Evolutionary conservation across 305 asterid genomes (phyloP).

Genomic region (Fraxinus ornus): DNA sequence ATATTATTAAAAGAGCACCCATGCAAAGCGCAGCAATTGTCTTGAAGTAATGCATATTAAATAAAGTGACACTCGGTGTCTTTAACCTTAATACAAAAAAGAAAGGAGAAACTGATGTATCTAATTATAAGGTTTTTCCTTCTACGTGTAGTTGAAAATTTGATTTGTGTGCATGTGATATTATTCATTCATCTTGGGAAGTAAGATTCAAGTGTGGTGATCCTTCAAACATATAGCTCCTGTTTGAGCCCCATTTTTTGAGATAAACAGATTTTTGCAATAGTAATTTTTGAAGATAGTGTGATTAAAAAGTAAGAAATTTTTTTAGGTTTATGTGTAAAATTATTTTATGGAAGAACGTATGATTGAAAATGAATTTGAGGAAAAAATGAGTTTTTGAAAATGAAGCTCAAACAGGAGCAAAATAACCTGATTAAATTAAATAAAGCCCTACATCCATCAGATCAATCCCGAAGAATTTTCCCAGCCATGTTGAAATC

Average conservation of each 20-base stretch:
- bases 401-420: too few species aligned
- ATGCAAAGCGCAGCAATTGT: background rate
- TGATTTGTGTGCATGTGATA: background rate
- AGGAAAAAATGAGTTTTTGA: too few species aligned
- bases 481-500: background rate
- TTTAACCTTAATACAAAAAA: background rate
- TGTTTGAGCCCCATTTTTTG: too few species aligned
- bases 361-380: too few species aligned
- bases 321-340: too few species aligned
- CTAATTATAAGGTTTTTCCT: background rate
- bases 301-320: too few species aligned
- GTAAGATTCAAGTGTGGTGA: background rate
- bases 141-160: background rate
- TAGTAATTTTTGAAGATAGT: too few species aligned
- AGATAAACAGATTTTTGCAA: too few species aligned
- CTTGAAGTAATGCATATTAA: background rate
- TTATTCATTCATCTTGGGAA: background rate
- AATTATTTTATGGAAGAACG: too few species aligned
- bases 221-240: background rate
- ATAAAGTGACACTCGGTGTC: background rate
- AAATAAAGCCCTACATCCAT: background rate
- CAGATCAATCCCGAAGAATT: background rate
- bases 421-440: background rate
- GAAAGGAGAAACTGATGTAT: background rate
- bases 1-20: background rate